Conservation (phyloP, 2,329 filamentous ascomycete species). For the Septoria petroselini region DNA sequence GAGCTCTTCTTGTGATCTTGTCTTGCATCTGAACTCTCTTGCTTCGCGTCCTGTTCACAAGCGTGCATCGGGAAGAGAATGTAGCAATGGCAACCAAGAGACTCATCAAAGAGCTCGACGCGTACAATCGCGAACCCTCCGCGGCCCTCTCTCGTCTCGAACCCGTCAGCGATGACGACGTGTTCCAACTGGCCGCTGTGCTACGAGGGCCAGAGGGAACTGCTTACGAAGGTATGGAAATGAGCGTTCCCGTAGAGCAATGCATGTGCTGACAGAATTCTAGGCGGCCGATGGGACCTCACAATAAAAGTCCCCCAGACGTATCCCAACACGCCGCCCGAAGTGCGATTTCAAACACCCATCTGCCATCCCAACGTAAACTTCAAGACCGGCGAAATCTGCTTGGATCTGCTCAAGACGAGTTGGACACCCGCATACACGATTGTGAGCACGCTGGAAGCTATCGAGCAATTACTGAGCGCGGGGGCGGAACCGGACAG, state of each 20-base stretch:
- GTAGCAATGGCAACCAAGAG: constrained; percentile 50
- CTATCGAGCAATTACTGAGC: constrained; percentile 67
- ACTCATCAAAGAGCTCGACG: constrained; percentile 60
- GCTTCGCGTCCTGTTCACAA: constrained; percentile 3
- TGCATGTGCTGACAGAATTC: not conserved
- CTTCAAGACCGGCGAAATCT: constrained; percentile 80
- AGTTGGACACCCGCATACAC: constrained; percentile 85
- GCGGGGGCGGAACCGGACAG: constrained; percentile 64
- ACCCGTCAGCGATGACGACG: constrained; percentile 55
- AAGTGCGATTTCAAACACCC: constrained; percentile 75
- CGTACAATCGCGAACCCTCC: constrained; percentile 56
- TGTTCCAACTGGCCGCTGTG: constrained; percentile 60
- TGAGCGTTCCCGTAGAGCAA: too few species aligned
- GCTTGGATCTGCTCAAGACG: constrained; percentile 75
- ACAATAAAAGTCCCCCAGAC: constrained; percentile 68
- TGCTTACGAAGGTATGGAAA: constrained; percentile 56
- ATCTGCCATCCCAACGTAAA: constrained; percentile 81
- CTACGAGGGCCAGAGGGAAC: constrained; percentile 58
- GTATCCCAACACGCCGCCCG: constrained; percentile 77
- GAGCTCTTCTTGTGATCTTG: not conserved
- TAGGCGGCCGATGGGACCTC: constrained; percentile 78
- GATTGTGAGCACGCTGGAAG: constrained; percentile 69
- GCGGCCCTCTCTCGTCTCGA: constrained; percentile 56
- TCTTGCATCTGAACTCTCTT: constrained; percentile 7
- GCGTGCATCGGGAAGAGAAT: not conserved